phyloP scores from a whole-genome alignment of 495 filamentous ascomycete genomes.

The Penicillium silybi region DNA sequence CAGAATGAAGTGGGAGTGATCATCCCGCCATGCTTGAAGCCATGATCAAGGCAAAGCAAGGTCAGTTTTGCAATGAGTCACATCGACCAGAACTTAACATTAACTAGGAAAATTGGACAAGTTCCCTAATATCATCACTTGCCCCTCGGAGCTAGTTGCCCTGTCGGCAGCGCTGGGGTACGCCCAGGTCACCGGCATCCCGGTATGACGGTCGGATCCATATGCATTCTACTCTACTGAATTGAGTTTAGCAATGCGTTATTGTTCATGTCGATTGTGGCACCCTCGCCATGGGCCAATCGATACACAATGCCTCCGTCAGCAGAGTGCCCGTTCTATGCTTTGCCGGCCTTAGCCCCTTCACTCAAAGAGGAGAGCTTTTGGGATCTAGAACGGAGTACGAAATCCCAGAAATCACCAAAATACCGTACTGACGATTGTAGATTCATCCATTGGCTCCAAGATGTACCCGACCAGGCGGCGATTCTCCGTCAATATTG shows the following conservation, averaged over 20 bases:
- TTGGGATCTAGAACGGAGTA: slow-evolving; percentile 81
- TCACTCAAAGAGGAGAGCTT: slow-evolving; percentile 82
- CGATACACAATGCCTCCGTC: slow-evolving; percentile 79
- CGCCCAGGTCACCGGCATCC: slow-evolving; percentile 72
- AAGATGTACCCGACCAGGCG: slow-evolving; percentile 88
- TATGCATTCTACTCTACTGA: background rate
- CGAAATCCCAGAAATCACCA: background rate
- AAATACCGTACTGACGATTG: background rate
- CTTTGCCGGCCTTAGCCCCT: slow-evolving; percentile 82
- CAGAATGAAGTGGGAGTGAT: slow-evolving; percentile 59
- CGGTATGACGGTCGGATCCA: slow-evolving; percentile 22
- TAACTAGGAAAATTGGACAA: slow-evolving; percentile 33
- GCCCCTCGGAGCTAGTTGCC: slow-evolving; percentile 92
- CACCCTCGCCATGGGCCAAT: slow-evolving; percentile 81
- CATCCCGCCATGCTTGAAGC: slow-evolving; percentile 87
- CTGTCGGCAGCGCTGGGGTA: slow-evolving; percentile 92
- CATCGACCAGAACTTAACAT: background rate
- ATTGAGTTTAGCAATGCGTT: slow-evolving; percentile 58
- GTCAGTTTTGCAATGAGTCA: background rate
- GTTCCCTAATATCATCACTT: slow-evolving; percentile 84
- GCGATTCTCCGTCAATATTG: slow-evolving; percentile 87
- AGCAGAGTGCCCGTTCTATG: slow-evolving; percentile 80
- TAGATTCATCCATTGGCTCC: slow-evolving; percentile 77
- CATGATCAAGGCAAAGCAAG: slow-evolving; percentile 71
- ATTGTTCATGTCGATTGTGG: slow-evolving; percentile 93